Base-by-base conservation (phyloP, 169 alveolate species). In the Prorocentrum cordatum region DNA sequence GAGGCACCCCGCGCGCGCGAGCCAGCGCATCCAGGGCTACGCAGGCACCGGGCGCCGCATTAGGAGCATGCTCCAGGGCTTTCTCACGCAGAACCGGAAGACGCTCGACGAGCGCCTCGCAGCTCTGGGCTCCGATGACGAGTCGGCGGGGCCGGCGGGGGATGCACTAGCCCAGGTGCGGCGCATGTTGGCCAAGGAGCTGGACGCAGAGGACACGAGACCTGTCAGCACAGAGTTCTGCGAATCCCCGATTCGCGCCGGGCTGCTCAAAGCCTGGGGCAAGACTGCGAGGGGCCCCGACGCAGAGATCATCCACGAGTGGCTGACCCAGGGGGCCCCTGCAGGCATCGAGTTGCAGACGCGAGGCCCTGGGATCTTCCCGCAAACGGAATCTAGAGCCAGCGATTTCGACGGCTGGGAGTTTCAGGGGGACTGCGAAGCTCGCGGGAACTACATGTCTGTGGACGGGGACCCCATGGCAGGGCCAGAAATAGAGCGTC, bases 321-420 rank as follows among this genome's bases (percentile, higher is more conserved):
- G 72, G 86, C 38, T 75, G 26, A 6, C 29, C 0, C 35, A 54
- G 1, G 72, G 86, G 6, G 86, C 86, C 4, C 86, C 86, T 4
- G 86, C 86, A 0, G 86, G 86, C 36, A 75, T 50, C 1, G 29
- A 22, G 3, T 0, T 29, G 5, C 29, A n/a, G 1, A 75, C 58
- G 18, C 14, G 1, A 1, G 86, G 58, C 4, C 59, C 39, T 0
- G 86, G 72, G 6, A 26, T 75, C 1, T 75, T 75, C 26, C 86
- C 86, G 27, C n/a, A n/a, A n/a, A n/a, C n/a, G n/a, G n/a, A n/a
- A n/a, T n/a, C n/a, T n/a, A n/a, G n/a, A n/a, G 29, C 59, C 1
- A 20, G 16, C 2, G 18, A 0, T 2, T 36, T 3, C 18, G 54
- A 31, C 16, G 29, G 54, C 16, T 9, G 54, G 16, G 54, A 16